phyloP scores from a whole-genome alignment of 1,284 basidiomycete genomes.

The Heimioporus retisporus region DNA sequence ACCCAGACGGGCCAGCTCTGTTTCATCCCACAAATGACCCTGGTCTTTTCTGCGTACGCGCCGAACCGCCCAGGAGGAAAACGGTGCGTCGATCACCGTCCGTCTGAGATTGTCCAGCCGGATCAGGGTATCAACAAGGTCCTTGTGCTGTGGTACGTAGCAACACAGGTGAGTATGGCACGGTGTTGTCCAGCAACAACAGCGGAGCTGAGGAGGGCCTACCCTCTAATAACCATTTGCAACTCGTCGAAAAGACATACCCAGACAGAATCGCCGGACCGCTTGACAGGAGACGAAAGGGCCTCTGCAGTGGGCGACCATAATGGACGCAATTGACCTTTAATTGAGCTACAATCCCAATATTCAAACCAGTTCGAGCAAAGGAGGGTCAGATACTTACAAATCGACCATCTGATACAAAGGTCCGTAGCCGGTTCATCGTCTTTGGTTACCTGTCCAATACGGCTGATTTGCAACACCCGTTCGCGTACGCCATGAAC shows the following conservation, averaged over 20 bases:
- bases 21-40: slow-evolving; percentile 73
- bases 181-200: slow-evolving; percentile 63
- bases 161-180: slow-evolving; percentile 70
- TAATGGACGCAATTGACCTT: slow-evolving; percentile 90
- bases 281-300: slow-evolving; percentile 66
- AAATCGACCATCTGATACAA: slow-evolving; percentile 71
- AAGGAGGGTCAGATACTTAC: slow-evolving; percentile 44
- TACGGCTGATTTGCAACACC: slow-evolving; percentile 74
- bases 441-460: slow-evolving; percentile 64
- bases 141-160: slow-evolving; percentile 62
- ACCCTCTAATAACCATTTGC: slow-evolving; percentile 35
- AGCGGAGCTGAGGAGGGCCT: slow-evolving; percentile 60
- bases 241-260: slow-evolving; percentile 73
- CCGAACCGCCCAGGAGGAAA: slow-evolving; percentile 76
- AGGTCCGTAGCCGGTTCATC: slow-evolving; percentile 66
- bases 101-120: slow-evolving; percentile 57
- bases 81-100: slow-evolving; percentile 66
- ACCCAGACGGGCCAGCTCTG: slow-evolving; percentile 69
- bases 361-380: not conserved
- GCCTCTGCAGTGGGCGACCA: slow-evolving; percentile 88
- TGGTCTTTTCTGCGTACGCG: slow-evolving; percentile 63
- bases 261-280: slow-evolving; percentile 83
- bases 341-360: slow-evolving; percentile 73
- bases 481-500: slow-evolving; percentile 87
- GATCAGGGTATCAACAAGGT: slow-evolving; percentile 65